Evolutionary conservation across 108 stramenopile genomes (phyloP).

Genomic region (Phaeodactylum tricornutum): DNA sequence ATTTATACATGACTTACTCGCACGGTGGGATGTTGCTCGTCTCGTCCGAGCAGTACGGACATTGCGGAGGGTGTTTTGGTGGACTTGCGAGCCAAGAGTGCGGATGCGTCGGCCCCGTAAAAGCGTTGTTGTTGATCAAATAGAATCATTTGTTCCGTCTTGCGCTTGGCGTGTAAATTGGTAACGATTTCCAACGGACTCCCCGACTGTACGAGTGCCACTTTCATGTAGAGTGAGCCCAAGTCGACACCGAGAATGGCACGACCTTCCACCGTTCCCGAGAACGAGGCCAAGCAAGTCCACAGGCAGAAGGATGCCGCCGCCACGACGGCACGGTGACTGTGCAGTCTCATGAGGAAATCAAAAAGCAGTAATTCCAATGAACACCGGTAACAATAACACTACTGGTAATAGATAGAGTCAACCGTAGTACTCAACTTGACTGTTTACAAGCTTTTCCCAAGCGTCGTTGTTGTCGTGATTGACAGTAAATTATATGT

Average conservation of each 20-base stretch:
- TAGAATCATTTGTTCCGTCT: constrained; percentile 95
- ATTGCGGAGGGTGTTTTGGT: constrained; percentile 70
- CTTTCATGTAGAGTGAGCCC: constrained; percentile 97
- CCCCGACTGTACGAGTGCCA: constrained; percentile 94
- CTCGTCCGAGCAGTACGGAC: constrained; percentile 78
- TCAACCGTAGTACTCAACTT: too few species aligned
- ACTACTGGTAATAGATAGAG: too few species aligned
- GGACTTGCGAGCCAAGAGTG: constrained; percentile 88
- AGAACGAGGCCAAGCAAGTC: background rate
- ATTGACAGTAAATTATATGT: too few species aligned
- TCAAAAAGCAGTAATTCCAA: too few species aligned
- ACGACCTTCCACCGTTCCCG: constrained; percentile 1
- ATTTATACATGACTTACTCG: constrained; percentile 25
- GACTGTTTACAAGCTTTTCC: too few species aligned
- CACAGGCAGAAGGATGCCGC: too few species aligned
- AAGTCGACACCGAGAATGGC: constrained; percentile 97
- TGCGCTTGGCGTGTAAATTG: constrained; percentile 96
- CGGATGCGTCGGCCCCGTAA: constrained; percentile 90
- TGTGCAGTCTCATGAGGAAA: too few species aligned
- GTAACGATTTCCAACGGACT: constrained; percentile 98
- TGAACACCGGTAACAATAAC: too few species aligned
- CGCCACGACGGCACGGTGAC: too few species aligned
- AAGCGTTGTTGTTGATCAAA: constrained; percentile 92
- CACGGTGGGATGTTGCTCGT: constrained; percentile 69
- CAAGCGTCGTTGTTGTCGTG: too few species aligned